These are phyloP conservation scores for Monilinia laxa DNA, from an alignment of 2,329 filamentous ascomycete genomes.

Conservation along the genomic window DNA sequence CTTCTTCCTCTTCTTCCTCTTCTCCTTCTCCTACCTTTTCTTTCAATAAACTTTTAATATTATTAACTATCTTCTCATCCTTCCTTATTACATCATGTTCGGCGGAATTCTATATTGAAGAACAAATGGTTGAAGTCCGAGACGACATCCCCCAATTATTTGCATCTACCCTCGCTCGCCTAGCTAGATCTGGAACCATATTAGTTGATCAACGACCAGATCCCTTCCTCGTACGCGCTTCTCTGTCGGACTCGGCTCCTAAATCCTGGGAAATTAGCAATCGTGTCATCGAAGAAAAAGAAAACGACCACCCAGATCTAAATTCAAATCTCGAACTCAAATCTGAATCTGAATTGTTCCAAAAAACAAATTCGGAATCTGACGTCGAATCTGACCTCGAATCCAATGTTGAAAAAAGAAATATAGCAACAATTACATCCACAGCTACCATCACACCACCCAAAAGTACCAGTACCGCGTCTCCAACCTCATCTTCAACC, in stretches of 20 bases:
- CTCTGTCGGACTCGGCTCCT: constrained; percentile 9
- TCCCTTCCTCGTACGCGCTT: constrained; percentile 25
- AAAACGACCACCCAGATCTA: background rate
- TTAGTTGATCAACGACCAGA: constrained; percentile 37
- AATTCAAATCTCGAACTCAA: background rate
- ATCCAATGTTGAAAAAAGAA: constrained; percentile 2
- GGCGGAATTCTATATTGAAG: constrained; percentile 30
- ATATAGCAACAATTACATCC: constrained; percentile 14
- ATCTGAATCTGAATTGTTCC: background rate
- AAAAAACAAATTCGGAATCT: background rate
- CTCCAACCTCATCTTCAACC: constrained; percentile 19
- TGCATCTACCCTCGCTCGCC: constrained; percentile 34
- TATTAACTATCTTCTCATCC: constrained; percentile 31
- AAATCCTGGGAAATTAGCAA: background rate
- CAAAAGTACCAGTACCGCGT: background rate
- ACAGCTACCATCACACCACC: constrained; percentile 19
- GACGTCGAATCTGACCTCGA: background rate
- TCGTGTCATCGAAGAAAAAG: background rate
- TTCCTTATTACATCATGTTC: constrained; percentile 33
- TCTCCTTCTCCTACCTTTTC: constrained; percentile 16
- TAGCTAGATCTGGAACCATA: constrained; percentile 37
- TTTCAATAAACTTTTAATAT: constrained; percentile 30
- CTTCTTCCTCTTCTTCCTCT: background rate
- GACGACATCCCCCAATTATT: constrained; percentile 26
- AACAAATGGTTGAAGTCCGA: constrained; percentile 34